Base-by-base conservation (phyloP, 192 early-diverging fungal genomes). In the Oehlia diaphana region DNA sequence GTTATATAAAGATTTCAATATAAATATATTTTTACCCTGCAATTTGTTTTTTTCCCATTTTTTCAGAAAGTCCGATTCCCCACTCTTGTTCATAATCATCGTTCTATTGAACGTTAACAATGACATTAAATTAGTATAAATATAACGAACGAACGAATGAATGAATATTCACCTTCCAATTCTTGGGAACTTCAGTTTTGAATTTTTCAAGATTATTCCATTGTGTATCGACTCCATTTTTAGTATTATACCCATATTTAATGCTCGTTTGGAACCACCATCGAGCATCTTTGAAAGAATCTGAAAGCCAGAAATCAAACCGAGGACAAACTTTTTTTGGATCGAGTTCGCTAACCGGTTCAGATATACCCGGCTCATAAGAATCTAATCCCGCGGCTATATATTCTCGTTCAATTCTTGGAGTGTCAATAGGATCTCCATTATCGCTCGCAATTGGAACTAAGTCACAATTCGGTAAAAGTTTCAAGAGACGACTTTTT, bases 361-460 rank as follows among this genome's bases (percentile, higher is more conserved):
- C 71, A 72, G 42, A 28, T 50, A 72, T 28, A 7, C 71, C 71
- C 4, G 71, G 44, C 1, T 72, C 71, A 53, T 72, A 72, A 31
- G 47, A 26, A 10, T 50, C 26, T 72, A 50, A 13, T 31, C 47
- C 71, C 23, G 44, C 26, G 33, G 33, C 13, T 50, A 31, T 13
- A 16, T 33, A 35, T 42, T 62, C 35, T 37, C 74, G 33, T 42
- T 76, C 58, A 9, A 64, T 62, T 21, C 62, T 26, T 44, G 63
- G 63, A 10, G 61, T 76, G n/a, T 76, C 61, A 62, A 76, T 76
- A 8, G 63, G 58, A 63, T 76, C 74, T 10, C 74, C 39, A n/a
- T 31, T n/a, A 19, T 44, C 33, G 23, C 62, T 64, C n/a, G 74
- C 74, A 76, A 76, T 64, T 26, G 74, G 74, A n/a, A 76, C 74